These are phyloP conservation scores for Nicotiana knightiana DNA, from an alignment of 257 asterid genomes.

Conservation along the genomic window DNA sequence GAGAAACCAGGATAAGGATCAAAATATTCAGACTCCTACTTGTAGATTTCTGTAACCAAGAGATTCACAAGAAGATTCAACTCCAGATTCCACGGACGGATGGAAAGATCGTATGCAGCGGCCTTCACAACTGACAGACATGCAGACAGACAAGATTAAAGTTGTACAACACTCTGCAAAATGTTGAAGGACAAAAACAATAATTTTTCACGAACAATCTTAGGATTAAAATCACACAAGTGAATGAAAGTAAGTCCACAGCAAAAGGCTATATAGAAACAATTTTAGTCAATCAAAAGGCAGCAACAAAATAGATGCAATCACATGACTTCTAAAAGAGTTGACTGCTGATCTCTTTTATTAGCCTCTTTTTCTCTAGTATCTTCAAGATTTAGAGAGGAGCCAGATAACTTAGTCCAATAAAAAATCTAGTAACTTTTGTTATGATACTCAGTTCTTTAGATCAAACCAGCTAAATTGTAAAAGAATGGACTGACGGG, in stretches of 20 bases:
- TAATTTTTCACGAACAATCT: neutral
- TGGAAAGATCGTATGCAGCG: constrained; percentile 81
- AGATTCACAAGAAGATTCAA: constrained; percentile 50
- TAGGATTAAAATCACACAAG: neutral
- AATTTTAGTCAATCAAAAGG: neutral
- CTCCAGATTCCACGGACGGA: constrained; percentile 57
- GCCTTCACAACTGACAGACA: constrained; percentile 63
- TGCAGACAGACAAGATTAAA: constrained; percentile 1
- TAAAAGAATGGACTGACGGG: neutral
- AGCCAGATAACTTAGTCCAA: constrained; percentile 1
- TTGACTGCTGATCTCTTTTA: neutral
- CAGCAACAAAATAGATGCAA: neutral
- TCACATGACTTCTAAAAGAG: neutral
- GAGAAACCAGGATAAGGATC: neutral
- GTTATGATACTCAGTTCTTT: constrained; percentile 3
- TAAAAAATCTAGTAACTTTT: neutral
- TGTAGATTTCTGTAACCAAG: constrained; percentile 45
- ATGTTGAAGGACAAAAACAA: neutral
- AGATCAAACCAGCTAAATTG: neutral
- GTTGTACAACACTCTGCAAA: neutral
- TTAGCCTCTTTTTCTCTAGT: neutral
- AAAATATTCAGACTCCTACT: constrained; percentile 37
- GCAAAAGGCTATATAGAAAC: neutral
- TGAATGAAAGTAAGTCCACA: neutral
- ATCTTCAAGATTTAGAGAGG: neutral